Base-by-base conservation (phyloP, 2,329 filamentous ascomycete genomes). In the Clonostachys chloroleuca region DNA sequence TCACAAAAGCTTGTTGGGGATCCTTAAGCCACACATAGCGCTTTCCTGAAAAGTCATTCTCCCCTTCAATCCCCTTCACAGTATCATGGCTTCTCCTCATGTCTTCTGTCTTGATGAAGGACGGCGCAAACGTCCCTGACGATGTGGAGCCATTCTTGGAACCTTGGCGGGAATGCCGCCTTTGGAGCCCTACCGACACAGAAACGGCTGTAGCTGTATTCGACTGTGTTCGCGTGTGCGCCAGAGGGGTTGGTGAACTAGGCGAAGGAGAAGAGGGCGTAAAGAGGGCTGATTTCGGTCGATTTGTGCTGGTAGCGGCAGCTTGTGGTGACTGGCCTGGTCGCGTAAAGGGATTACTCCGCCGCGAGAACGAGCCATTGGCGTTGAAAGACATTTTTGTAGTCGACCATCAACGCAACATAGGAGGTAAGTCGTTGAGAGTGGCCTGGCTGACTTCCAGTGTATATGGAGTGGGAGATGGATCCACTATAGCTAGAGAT, bases 31-130 rank as follows among this genome's bases (percentile, higher is more conserved):
- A 99, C 54, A 99, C 92, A 74, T 97, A 99, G 73, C 94, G 83
- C 72, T 95, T 97, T 48, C 94, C 95, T 0, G 94, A 99, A 66
- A 99, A 97, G 75, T 99, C 94, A 65, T 96, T 97, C 62, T 96
- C 92, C 52, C 94, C 94, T 68, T 99, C 95, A 50, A 96, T 91
- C 16, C 89, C 87, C 44, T 75, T 75, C 14, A 86, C 78, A 12
- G 72, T 60, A 53, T 84, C 81, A 45, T 75, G 66, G 34, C 67
- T 72, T 35, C 73, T 68, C 55, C 83, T 78, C 66, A 88, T 73
- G 54, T 92, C 89, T 54, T 95, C 91, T 0, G 84, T 82, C 65
- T 92, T 94, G 69, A 99, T 97, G 67, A 99, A 99, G 10, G 90
- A 89, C 4, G 92, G 94, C 35, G 94, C 92, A 72, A 99, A 99